Conservation (phyloP, 441 rosid genomes). For the Pelargonium fulgidum region DNA sequence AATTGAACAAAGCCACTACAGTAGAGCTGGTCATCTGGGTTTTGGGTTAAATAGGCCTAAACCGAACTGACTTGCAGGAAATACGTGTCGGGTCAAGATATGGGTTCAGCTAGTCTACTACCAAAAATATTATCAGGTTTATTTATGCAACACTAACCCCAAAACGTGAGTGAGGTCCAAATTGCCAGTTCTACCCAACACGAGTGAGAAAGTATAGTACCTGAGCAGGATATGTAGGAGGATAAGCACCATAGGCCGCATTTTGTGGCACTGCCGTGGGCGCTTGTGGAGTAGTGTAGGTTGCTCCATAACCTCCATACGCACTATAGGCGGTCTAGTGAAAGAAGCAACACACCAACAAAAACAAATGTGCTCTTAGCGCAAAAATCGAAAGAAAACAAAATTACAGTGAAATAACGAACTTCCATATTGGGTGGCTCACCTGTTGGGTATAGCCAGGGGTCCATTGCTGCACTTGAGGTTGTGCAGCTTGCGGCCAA, state of each 20-base stretch:
- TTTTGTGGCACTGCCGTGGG: conserved; percentile 59
- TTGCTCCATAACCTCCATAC: conserved; percentile 58
- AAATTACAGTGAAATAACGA: not conserved
- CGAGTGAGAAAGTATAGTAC: conserved; percentile 25
- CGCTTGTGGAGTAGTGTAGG: conserved; percentile 58
- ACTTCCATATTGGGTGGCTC: not conserved
- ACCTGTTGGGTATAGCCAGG: conserved; percentile 84
- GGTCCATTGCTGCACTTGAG: conserved; percentile 65
- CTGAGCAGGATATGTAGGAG: conserved; percentile 74
- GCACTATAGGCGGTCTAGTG: conserved; percentile 36
- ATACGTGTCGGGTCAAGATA: too few species aligned
- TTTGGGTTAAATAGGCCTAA: too few species aligned
- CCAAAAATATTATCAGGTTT: too few species aligned
- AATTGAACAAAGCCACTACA: too few species aligned
- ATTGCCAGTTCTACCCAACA: too few species aligned
- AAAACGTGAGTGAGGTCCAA: too few species aligned
- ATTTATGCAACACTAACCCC: too few species aligned
- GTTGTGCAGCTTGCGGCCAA: conserved; percentile 74
- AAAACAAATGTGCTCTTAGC: not conserved
- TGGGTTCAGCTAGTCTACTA: too few species aligned
- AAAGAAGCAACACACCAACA: not conserved
- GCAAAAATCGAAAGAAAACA: not conserved
- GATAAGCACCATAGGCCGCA: conserved; percentile 75
- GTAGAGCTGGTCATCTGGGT: too few species aligned
- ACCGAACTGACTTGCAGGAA: too few species aligned